These are phyloP conservation scores for Wallacemonas sp. DNA, from an alignment of 208 protist genomes.

Conservation along the genomic window DNA sequence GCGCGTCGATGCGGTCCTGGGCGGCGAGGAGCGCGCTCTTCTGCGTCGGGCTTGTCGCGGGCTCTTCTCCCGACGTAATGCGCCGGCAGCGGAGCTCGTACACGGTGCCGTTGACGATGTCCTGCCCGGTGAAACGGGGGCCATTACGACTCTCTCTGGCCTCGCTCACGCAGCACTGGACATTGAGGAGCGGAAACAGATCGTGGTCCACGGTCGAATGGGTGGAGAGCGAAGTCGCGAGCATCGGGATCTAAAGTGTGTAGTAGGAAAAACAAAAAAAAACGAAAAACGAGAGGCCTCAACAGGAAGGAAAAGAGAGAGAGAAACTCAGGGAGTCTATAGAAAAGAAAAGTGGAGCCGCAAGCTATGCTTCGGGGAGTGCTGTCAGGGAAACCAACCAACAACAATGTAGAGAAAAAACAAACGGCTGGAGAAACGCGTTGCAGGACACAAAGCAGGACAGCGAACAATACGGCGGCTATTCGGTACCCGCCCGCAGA, in stretches of 20 bases:
- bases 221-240: constrained; percentile 39
- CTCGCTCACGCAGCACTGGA: constrained; percentile 78
- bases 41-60: not conserved
- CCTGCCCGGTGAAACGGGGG: constrained; percentile 75
- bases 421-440: too few species aligned
- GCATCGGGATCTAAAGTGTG: constrained; percentile 26
- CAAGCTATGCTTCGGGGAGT: too few species aligned
- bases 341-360: too few species aligned
- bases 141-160: constrained; percentile 74
- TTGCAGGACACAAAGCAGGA: too few species aligned
- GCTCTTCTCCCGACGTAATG: constrained; percentile 14
- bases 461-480: too few species aligned
- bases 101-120: constrained; percentile 58
- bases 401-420: too few species aligned
- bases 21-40: not conserved
- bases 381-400: too few species aligned
- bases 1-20: constrained; percentile 49
- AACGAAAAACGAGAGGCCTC: constrained; percentile 16
- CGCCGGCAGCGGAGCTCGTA: constrained; percentile 69
- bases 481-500: too few species aligned
- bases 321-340: too few species aligned
- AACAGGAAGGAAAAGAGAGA: not conserved
- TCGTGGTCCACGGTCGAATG: constrained; percentile 42
- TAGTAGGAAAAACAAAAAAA: too few species aligned
- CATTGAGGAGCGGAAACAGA: constrained; percentile 70